phyloP scores from a whole-genome alignment of 306 rosid genomes.

The Castanopsis chinensis region DNA sequence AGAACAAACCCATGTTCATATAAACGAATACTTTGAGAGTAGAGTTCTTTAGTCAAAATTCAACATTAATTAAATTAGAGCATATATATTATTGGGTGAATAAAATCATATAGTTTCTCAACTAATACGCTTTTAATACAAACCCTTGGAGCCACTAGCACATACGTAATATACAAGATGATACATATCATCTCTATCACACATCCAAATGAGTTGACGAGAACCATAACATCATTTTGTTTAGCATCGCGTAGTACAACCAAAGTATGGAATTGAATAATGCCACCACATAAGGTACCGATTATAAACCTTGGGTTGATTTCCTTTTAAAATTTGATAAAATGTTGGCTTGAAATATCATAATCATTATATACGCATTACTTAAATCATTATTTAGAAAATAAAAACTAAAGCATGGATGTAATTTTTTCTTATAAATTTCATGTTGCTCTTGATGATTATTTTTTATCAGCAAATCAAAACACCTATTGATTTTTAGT shows the following conservation, averaged over 20 bases:
- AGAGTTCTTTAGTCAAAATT: conserved; percentile 33
- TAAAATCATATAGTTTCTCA: too few species aligned
- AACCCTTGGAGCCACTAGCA: conserved; percentile 58
- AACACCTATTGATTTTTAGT: too few species aligned
- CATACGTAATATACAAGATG: conserved; percentile 52
- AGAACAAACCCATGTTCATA: conserved; percentile 60
- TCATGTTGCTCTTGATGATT: too few species aligned
- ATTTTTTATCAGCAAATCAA: too few species aligned
- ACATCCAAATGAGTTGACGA: conserved; percentile 75
- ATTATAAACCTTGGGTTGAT: conserved; percentile 77
- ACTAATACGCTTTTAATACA: not conserved
- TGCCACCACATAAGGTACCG: conserved; percentile 77
- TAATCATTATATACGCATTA: too few species aligned
- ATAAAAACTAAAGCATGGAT: too few species aligned
- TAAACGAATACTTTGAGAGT: conserved; percentile 48
- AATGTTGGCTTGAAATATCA: conserved; percentile 63
- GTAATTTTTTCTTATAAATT: too few species aligned
- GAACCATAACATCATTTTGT: conserved; percentile 47
- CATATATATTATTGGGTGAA: not conserved
- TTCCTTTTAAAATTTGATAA: conserved; percentile 63
- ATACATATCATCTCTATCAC: conserved; percentile 56
- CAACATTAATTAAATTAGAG: not conserved
- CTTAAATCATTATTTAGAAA: too few species aligned
- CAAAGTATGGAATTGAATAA: conserved; percentile 76
- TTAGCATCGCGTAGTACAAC: conserved; percentile 64